Base-by-base conservation (phyloP, 2,329 filamentous ascomycete species). In the Dactylonectria estremocensis region DNA sequence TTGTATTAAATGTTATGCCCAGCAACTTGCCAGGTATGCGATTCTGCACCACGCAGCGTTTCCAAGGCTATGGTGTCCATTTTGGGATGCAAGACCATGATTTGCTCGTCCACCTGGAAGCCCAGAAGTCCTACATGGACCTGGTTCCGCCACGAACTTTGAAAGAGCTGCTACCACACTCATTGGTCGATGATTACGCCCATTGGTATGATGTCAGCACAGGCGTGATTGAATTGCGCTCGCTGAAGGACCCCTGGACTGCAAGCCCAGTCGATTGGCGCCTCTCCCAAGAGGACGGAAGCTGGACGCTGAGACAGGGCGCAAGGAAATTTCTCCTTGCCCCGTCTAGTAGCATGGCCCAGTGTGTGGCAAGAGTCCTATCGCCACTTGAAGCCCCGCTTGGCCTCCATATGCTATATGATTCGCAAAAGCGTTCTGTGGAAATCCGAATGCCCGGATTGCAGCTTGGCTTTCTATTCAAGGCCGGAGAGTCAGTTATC, bases 131-230 rank as follows among this genome's bases (percentile, higher is more conserved):
- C 0, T 8, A 57, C 46, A 3, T 65, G 0, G 74, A 82, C 14
- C 68, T 86, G 0, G 24, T 87, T 0, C 83, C 85, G 0, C 59
- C 69, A 0, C 40, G 67, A 5, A 13, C 79, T 0, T 75, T 86
- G 0, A 2, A 62, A 0, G 58, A 31, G 0, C 49, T 58, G 0
- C 61, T 86, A 0, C 85, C 85, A 0, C 9, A 65, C 0, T 52
- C 68, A 0, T 83, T 88, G 7, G 69, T 84, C 1, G 50, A 82
- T 1, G 68, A 81, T 0, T 83, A 79, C 59, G 77, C 80, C 0
- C 86, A 89, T 62, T 89, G 87, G 87, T 81, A 85, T 50, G 70
- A 84, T 22, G 3, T 76, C 1, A 49, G 69, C 1, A 71, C 59
- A 0, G 68, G 71, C 0, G 56, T 28, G 0, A 46, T 85, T 5